These are phyloP conservation scores for Thuja plicata DNA, from an alignment of 83 land plant genomes.

Conservation along the genomic window DNA sequence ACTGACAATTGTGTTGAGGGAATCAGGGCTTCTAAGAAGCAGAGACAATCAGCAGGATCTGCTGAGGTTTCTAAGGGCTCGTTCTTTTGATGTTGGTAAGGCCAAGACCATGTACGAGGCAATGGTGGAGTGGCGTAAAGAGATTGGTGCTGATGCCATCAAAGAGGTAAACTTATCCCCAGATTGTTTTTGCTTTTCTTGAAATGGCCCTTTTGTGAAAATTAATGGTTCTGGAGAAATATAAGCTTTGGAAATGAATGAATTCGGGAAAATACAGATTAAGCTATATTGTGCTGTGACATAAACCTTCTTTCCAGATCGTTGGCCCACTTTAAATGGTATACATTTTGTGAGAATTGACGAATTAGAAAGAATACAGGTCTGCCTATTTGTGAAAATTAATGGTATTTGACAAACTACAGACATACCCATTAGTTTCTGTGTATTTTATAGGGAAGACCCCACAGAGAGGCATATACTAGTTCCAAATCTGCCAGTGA, in stretches of 20 bases:
- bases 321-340: not conserved
- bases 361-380: not conserved
- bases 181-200: not conserved
- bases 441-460: not conserved
- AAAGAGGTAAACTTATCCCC: constrained; percentile 27
- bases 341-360: not conserved
- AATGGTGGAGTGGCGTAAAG: constrained; percentile 42
- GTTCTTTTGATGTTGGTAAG: constrained; percentile 38
- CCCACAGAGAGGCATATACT: not conserved
- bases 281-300: not conserved
- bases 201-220: not conserved
- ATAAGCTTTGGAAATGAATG: not conserved
- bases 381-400: not conserved
- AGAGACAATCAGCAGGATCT: constrained; percentile 22
- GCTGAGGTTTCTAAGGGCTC: constrained; percentile 38
- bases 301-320: not conserved
- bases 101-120: constrained; percentile 45
- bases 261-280: not conserved
- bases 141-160: constrained; percentile 36
- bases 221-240: not conserved
- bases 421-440: not conserved
- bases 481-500: not conserved
- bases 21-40: constrained; percentile 22
- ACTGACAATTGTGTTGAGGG: constrained; percentile 20
- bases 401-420: not conserved